Evolutionary conservation across 1,139 yeast genomes (phyloP), one percentile per base, ranked within the genome.

Genomic region (Yamadazyma aaseri): DNA sequence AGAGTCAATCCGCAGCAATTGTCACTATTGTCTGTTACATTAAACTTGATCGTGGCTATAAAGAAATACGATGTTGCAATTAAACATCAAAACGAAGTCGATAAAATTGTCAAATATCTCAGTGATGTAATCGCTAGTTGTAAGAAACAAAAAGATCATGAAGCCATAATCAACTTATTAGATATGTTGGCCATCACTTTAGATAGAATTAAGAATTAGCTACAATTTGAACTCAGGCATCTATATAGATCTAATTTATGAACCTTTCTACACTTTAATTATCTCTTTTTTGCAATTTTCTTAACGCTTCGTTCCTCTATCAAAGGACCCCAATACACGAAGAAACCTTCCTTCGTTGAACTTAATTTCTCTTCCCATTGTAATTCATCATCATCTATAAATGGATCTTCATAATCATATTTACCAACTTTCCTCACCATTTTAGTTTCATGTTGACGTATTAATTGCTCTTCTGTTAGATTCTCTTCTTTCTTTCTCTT

Each of bases 281-380:
- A 26, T n/a, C 33, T 33, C 26, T 42, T 45, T 25, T 51, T 50
- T 11, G 33, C 26, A 1, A 49, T 37, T 12, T 46, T 42, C 18
- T 38, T 38, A 6, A 27, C 28, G 18, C 38, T 50, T 37, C 71
- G 45, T 44, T 84, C 94, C 38, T 84, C 92, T 20, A 85, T 81
- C 41, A 94, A 66, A 4, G 96, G 95, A 0, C 99, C 99, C 69
- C 90, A 86, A 56, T 82, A 94, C 1, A 94, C 97, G 51, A 92
- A 94, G 57, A 92, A 94, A 2, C 98, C 98, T 52, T 92, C 97
- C 46, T 86, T 85, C 0, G 96, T 89, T 1, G 94, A 79, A 2
- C 94, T 92, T 7, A 95, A 81, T 47, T 86, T 94, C 55, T 90
- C 97, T 57, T 92, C 97, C 86, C 94, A 86, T 42, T 80, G 76